phyloP scores from a whole-genome alignment of 495 filamentous ascomycete species.

The Podospora anserina region DNA sequence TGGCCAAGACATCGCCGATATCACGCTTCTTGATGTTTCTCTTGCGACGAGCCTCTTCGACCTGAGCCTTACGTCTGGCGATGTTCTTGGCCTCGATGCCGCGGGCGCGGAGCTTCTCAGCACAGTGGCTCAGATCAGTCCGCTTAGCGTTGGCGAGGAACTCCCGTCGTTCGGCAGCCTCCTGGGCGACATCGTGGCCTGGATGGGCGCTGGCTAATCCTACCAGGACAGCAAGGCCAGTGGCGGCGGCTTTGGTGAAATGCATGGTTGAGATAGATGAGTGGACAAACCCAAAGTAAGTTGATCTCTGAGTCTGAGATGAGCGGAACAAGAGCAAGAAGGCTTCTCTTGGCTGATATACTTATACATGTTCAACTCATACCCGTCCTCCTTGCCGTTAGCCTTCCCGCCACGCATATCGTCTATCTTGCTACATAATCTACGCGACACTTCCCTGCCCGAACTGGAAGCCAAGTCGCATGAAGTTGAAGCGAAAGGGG shows the following conservation, averaged over 20 bases:
- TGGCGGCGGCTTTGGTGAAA: constrained; percentile 17
- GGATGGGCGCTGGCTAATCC: constrained; percentile 20
- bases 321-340: not conserved
- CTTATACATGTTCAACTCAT: not conserved
- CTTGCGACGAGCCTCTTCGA: constrained; percentile 24
- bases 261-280: constrained; percentile 6
- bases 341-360: not conserved
- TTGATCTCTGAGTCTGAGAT: not conserved
- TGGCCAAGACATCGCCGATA: constrained; percentile 36
- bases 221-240: constrained; percentile 17
- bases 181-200: constrained; percentile 16
- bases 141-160: constrained; percentile 20
- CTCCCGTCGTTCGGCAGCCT: constrained; percentile 19
- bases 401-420: not conserved
- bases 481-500: not conserved
- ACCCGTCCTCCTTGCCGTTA: not conserved
- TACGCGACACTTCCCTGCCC: not conserved
- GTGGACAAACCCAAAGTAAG: not conserved
- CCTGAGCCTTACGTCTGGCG: constrained; percentile 40
- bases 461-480: not conserved
- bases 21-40: constrained; percentile 23
- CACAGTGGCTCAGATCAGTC: constrained; percentile 39
- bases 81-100: constrained; percentile 46
- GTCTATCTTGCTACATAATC: not conserved
- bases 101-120: constrained; percentile 48